phyloP scores from a whole-genome alignment of 2,329 filamentous ascomycete genomes.

The Sporothrix variecibatus region DNA sequence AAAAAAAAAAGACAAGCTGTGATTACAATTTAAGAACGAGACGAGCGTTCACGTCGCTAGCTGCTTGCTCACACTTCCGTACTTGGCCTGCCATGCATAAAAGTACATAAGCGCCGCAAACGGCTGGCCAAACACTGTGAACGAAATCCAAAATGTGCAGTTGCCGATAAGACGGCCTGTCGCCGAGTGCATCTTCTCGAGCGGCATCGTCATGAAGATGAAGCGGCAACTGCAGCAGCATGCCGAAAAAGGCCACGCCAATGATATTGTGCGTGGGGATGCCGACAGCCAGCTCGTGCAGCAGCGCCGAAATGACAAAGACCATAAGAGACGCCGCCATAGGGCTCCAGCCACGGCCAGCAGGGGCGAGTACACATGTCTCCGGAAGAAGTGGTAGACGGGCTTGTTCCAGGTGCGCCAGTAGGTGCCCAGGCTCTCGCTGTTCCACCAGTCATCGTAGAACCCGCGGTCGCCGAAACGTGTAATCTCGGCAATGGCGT shows the following conservation, averaged over 20 bases:
- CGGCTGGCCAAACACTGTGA: conserved; percentile 93
- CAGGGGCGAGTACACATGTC: conserved; percentile 88
- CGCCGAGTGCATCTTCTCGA: conserved; percentile 76
- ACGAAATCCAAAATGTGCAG: conserved; percentile 93
- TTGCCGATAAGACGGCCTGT: conserved; percentile 83
- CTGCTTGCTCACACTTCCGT: conserved; percentile 71
- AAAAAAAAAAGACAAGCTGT: background rate
- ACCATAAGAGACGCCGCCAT: conserved; percentile 73
- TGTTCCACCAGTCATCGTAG: conserved; percentile 99
- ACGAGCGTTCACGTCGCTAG: background rate
- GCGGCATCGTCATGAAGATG: conserved; percentile 74
- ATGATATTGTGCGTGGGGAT: conserved; percentile 93
- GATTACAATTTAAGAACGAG: background rate
- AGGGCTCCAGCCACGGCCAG: conserved; percentile 80
- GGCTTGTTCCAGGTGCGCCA: conserved; percentile 98
- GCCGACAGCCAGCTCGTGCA: conserved; percentile 91
- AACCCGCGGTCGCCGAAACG: conserved; percentile 91
- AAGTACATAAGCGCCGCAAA: conserved; percentile 92
- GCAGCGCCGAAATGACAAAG: conserved; percentile 82
- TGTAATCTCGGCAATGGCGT: conserved; percentile 86
- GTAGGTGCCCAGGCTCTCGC: conserved; percentile 79
- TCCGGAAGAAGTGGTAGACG: conserved; percentile 93
- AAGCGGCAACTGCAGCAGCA: conserved; percentile 94
- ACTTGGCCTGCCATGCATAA: conserved; percentile 98
- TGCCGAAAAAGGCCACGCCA: conserved; percentile 88